Conservation (phyloP, 192 early-diverging fungal species). For the Coemansia sp. region DNA sequence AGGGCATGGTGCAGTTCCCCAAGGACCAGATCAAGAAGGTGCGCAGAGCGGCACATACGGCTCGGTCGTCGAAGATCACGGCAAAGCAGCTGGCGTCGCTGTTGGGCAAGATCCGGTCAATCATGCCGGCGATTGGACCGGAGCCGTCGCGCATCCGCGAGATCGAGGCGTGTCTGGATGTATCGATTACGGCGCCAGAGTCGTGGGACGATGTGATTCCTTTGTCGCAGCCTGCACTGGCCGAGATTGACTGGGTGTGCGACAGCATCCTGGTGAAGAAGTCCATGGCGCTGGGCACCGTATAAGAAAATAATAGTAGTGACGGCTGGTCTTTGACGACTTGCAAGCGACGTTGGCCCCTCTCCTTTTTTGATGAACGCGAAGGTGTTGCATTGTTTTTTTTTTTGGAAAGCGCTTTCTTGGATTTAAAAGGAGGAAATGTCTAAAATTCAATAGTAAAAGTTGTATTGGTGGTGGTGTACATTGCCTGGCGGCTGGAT, state of each 20-base stretch:
- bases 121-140: slow-evolving; percentile 47
- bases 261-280: slow-evolving; percentile 40
- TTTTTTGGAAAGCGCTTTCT: neutral
- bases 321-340: no score
- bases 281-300: slow-evolving; percentile 16
- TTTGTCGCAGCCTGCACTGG: slow-evolving; percentile 24
- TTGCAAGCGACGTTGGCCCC: no score
- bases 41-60: slow-evolving; percentile 38
- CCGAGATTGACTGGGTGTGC: slow-evolving; percentile 47
- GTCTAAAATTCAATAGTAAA: neutral
- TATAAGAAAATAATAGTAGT: neutral
- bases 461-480: neutral
- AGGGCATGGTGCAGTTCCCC: slow-evolving; percentile 35
- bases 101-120: slow-evolving; percentile 42
- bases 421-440: neutral
- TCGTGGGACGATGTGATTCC: slow-evolving; percentile 43
- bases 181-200: slow-evolving; percentile 33
- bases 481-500: neutral
- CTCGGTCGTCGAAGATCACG: slow-evolving; percentile 28
- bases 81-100: slow-evolving; percentile 51
- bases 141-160: slow-evolving; percentile 30
- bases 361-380: no score
- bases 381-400: no score
- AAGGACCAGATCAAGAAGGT: slow-evolving; percentile 50
- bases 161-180: slow-evolving; percentile 35